Base-by-base conservation (phyloP, 2,329 filamentous ascomycete species). In the Fusarium azukiicola region DNA sequence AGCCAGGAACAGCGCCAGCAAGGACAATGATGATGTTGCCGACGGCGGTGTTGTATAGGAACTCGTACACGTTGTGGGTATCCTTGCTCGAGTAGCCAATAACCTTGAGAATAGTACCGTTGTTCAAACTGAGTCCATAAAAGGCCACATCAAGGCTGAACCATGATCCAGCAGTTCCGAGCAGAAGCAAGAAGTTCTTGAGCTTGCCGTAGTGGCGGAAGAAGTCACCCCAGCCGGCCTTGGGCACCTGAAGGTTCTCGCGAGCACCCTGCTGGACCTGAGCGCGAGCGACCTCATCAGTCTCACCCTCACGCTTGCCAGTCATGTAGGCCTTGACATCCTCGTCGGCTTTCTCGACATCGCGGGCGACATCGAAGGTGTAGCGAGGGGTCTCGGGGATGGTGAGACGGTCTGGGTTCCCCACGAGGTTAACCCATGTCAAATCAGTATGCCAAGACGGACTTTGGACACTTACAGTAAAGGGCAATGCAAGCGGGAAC, bases 371-470 rank as follows among this genome's bases (percentile, higher is more conserved):
- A 84, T 98, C 96, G 82, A 98, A 97, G 40, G 96, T 98, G 88
- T 98, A 98, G 40, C 96, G 95, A 69, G 96, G 96, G 46, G 96
- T 97, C 88, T 98, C 96, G 36, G 96, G 96, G 79, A 98, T 97
- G 69, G 96, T 98, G 7, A 98, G 89, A 82, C 95, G 94, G 82
- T 88, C 87, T 88, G 21, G 10, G 11, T 50, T 5, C 17, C 46
- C 23, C 54, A 3, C n/a, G 19, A n/a, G 56, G 52, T 68, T 54
- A 77, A 72, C 56, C n/a, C 64, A 16, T 49, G 47, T 6, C n/a
- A n/a, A n/a, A n/a, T n/a, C n/a, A n/a, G n/a, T n/a, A 67, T 58
- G 17, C 16, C 2, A 46, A 66, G 64, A n/a, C n/a, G n/a, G n/a
- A n/a, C n/a, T n/a, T n/a, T 42, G 8, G 46, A 38, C 21, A 79